Evolutionary conservation across 352 stramenopile species (phyloP), one percentile per base, ranked within the genome.

Genomic region (Phytophthora rubi): DNA sequence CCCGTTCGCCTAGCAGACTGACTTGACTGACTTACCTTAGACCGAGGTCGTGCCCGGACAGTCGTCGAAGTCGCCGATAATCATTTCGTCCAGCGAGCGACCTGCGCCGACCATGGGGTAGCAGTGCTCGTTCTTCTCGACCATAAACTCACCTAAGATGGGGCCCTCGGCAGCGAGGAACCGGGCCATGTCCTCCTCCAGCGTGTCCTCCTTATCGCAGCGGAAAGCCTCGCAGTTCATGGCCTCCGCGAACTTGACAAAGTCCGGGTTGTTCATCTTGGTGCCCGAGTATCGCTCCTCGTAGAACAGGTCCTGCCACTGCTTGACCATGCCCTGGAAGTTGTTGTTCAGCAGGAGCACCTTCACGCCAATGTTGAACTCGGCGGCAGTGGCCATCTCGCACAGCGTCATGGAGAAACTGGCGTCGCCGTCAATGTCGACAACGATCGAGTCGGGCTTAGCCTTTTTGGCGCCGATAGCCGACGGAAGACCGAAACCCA

Each of bases 301-400:
- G 80, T 99, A 98, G 75, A 99, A 99, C 63, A 98, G 83, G 64
- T 97, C 90, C 78, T 99, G 95, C 96, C 96, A 99, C 77, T 98
- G 97, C 85, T 98, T 98, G 58, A 99, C 96, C 96, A 99, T 99
- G 74, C 97, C 97, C 84, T 98, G 96, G 71, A 94, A 97, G 73
- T 98, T 88, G 76, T 99, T 99, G 76, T 99, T 98, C 30, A 99
- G 80, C 67, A 99, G 84, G 55, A 99, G 76, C 60, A 99, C 91
- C 79, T 99, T 99, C 21, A 99, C 90, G 28, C 88, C 89, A 35
- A 99, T 94, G 69, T 94, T 93, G 71, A 97, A 95, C 74, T 98
- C 92, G 13, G 91, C 94, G 28, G 97, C 92, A 3, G 96, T 99
- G 42, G 97, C 97, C 71, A 99, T 94, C 79, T 99, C 96, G 4